Evolutionary conservation across 441 rosid genomes (phyloP).

Genomic region (Macaranga tanarius): DNA sequence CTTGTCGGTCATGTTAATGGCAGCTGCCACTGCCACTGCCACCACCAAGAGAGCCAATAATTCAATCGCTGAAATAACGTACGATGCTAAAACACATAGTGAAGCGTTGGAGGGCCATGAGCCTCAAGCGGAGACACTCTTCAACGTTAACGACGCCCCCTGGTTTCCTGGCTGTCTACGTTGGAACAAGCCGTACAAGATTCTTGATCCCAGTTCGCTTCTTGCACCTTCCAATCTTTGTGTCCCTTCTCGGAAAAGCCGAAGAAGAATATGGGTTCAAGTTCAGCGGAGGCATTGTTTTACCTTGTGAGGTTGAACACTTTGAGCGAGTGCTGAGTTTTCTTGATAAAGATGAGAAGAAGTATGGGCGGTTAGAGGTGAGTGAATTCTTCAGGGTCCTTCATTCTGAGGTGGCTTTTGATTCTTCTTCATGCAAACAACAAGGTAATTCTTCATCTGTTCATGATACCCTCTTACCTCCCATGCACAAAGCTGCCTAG

Average conservation of each 20-base stretch:
- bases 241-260: constrained; percentile 21
- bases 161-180: constrained; percentile 22
- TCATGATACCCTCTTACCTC: neutral
- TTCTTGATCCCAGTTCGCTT: constrained; percentile 26
- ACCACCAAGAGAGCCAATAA: neutral
- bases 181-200: constrained; percentile 11
- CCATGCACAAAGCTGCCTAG: neutral
- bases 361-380: constrained; percentile 18
- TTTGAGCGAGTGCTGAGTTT: constrained; percentile 17
- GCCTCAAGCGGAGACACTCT: neutral
- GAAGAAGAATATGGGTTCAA: constrained; percentile 29
- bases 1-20: neutral
- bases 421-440: constrained; percentile 1
- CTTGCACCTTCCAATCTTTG: constrained; percentile 25
- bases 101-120: constrained; percentile 13
- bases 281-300: constrained; percentile 20
- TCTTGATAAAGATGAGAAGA: constrained; percentile 29
- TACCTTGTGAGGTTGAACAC: constrained; percentile 27
- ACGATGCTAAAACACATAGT: constrained; percentile 2
- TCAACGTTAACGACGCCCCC: constrained; percentile 2
- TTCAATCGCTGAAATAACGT: neutral
- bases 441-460: neutral
- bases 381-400: constrained; percentile 22
- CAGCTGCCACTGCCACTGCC: neutral
- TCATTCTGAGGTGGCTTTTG: constrained; percentile 19